Evolutionary conservation across 345 rosid species (phyloP), one percentile per base, ranked within the genome.

Genomic region (Garcia nutans): DNA sequence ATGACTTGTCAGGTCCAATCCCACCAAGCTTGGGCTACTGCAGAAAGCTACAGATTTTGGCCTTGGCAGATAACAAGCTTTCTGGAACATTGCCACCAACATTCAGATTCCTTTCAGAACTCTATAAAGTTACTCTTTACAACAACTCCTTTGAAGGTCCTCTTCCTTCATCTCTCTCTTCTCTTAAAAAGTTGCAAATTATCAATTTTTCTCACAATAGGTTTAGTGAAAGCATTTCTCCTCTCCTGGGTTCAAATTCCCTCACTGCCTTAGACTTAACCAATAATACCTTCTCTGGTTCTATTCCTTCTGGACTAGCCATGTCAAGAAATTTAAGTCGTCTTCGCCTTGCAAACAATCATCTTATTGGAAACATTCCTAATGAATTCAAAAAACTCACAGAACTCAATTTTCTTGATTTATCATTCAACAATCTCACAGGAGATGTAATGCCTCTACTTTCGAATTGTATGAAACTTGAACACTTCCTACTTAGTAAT

Each of bases 21-120:
- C 98, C 98, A 13, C 85, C 95, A 63, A 88, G 89, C 74, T 73
- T 94, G 55, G 98, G 97, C 68, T 86, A 94, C 87, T 94, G 97
- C 86, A 75, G 61, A 50, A 83, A 77, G 49, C 87, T 92, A 42
- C 87, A 83, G 81, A 20, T 57, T 7, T 50, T 92, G 77, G 88
- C 96, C 76, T 85, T 94, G 83, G 97, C 95, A 0, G 98, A 94
- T 66, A 94, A 94, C 80, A 77, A 83, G 74, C 86, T 94, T 52
- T 83, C 95, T 10, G 97, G 98, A 47, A 61, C 86, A 31, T 61
- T 94, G 86, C 97, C 98, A 45, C 86, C 89, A 37, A 91, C 97
- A 2, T 91, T 92, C 74, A 86, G 88, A 71, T 84, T 85, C 82
- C 94, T 94, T 74, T 85, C 88, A 31, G 73, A 84, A 44, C 84